Evolutionary conservation across 108 stramenopile species (phyloP), one percentile per base, ranked within the genome.

Genomic region (Nitzschia putrida): DNA sequence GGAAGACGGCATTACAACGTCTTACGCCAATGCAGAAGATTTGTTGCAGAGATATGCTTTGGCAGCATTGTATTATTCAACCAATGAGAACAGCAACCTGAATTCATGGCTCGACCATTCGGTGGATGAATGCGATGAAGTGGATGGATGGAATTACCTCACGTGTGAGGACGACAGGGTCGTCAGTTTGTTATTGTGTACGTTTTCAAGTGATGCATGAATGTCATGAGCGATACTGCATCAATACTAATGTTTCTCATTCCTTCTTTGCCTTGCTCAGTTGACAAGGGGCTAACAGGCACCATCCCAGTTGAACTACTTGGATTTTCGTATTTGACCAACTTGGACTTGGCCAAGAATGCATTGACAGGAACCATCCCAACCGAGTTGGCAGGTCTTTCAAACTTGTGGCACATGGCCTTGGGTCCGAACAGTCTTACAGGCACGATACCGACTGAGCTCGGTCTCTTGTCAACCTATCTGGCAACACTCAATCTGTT

Each of bases 361-460:
- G 20, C 64, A 14, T 43, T 83, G 37, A 64, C 53, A 18, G 83
- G 79, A 24, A 37, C 37, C 8, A 79, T 79, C 64, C 82, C 82
- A 8, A 41, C 51, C 1, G 56, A 77, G 42, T 57, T 80, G 42
- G 20, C 12, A 12, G 25, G 43, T 10, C 60, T 75, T 6, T 25
- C 51, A 1, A 64, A 21, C 8, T 49, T 76, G 11, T 29, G 57
- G 8, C 64, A 53, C 18, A 20, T 76, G 20, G 45, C 34, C 4
- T 29, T 76, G 39, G 54, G 52, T 24, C 49, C 69, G 43, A 76
- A 69, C 38, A 13, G 39, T 0, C 20, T 85, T n/a, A 68, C 58
- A 43, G 85, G 85, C 16, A 71, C 50, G 23, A 71, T 85, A 57
- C 85, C 85, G 11, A 58, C 75, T 5, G 64, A 76, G 42, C 74